phyloP scores from a whole-genome alignment of 176 grass and related monocot genomes.

The Carex myosuroides region DNA sequence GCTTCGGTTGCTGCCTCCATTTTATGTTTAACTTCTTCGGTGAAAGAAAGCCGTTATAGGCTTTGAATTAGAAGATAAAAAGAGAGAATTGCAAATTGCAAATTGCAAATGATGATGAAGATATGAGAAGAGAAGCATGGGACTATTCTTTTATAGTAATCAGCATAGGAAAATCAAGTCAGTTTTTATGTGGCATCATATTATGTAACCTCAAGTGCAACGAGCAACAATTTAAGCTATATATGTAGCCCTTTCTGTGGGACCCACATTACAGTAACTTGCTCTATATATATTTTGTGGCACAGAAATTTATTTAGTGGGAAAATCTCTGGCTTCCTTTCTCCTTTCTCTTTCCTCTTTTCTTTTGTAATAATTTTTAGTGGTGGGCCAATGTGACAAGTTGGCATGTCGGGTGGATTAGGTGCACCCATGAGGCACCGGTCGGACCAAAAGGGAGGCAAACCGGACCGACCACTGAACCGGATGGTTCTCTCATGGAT shows the following conservation, averaged over 20 bases:
- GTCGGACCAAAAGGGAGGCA: constrained; percentile 34
- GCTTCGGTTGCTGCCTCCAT: constrained; percentile 35
- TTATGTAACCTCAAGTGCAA: background rate
- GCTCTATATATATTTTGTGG: background rate
- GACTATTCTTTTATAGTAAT: constrained; percentile 14
- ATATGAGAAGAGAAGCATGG: constrained; percentile 17
- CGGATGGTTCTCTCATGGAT: constrained; percentile 2
- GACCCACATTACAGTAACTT: background rate
- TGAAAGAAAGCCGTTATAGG: background rate
- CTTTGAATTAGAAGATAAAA: no score
- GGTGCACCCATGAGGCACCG: constrained; percentile 35
- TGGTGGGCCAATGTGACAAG: constrained; percentile 7
- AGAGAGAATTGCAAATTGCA: background rate
- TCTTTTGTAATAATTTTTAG: background rate
- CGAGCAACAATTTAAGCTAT: background rate
- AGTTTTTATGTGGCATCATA: background rate
- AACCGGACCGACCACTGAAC: constrained; percentile 25
- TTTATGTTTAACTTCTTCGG: background rate
- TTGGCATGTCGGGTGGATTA: constrained; percentile 35
- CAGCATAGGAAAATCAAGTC: background rate
- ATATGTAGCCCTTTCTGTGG: background rate
- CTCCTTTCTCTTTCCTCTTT: background rate
- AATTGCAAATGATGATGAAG: background rate
- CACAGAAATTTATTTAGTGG: background rate
- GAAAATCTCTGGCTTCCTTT: background rate